These are phyloP conservation scores for Pichia sp. DNA, from an alignment of 1,139 yeast genomes.

Conservation along the genomic window DNA sequence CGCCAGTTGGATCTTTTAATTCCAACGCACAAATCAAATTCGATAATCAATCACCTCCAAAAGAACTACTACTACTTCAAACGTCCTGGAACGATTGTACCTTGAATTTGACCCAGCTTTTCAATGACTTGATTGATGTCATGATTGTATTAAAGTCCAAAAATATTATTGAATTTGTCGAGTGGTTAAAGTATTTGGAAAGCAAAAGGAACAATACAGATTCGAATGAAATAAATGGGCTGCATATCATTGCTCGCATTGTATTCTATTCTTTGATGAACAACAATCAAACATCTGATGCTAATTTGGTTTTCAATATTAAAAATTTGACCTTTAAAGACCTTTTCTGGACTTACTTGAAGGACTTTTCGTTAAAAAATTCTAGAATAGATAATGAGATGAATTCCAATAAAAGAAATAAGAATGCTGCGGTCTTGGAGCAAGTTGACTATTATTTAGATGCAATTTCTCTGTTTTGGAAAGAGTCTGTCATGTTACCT, in stretches of 20 bases:
- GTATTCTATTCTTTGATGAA: constrained; percentile 33
- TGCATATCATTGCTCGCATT: constrained; percentile 57
- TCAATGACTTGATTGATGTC: constrained; percentile 35
- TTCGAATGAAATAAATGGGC: constrained; percentile 29
- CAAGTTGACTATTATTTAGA: constrained; percentile 16
- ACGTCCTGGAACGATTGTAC: constrained; percentile 31
- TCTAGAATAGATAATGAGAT: constrained; percentile 15
- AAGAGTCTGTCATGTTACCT: constrained; percentile 12
- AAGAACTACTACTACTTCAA: constrained; percentile 24
- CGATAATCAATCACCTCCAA: constrained; percentile 53
- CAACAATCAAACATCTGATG: constrained; percentile 43
- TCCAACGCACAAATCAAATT: constrained; percentile 45
- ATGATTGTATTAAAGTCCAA: constrained; percentile 29
- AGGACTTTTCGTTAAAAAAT: constrained; percentile 18
- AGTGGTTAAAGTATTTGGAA: constrained; percentile 35
- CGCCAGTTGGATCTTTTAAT: constrained; percentile 47
- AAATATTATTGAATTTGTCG: constrained; percentile 36
- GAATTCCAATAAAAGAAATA: background rate
- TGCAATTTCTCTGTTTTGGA: constrained; percentile 13
- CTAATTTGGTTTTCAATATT: constrained; percentile 43
- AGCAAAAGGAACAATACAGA: constrained; percentile 22
- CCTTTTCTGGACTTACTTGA: constrained; percentile 22
- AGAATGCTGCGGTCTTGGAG: background rate
- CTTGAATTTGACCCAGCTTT: constrained; percentile 35
- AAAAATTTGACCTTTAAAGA: constrained; percentile 19